Evolutionary conservation across 2,329 filamentous ascomycete genomes (phyloP), one percentile per base, ranked within the genome.

Genomic region (Penicillium sclerotigenum): DNA sequence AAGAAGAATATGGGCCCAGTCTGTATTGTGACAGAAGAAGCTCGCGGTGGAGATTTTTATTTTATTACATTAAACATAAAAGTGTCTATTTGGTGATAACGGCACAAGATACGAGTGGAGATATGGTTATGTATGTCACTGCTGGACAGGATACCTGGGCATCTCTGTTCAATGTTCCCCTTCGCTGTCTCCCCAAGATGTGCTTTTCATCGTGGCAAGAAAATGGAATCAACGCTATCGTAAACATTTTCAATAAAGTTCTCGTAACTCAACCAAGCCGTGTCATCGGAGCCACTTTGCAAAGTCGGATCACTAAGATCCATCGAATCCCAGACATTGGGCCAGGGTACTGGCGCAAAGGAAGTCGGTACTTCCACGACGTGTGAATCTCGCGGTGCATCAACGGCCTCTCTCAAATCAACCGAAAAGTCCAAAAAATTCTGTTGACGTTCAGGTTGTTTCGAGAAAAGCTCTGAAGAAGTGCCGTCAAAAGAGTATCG

Each of bases 191-290:
- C 2, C 13, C 31, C 8, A 4, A 9, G 9, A 18, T 13, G 3
- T 14, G 2, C 11, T 20, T n/a, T 9, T 55, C 38, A 59, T 16
- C 54, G 51, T n/a, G 55, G 40, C 20, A 62, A 51, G 46, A 68
- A 59, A 34, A 65, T 62, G 22, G 57, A 59, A 37, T 68, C 62
- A n/a, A 59, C 59, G 54, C 52, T 65, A 26, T 64, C 62, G 47
- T 68, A 65, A 29, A 67, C 54, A 49, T 67, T 68, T 1, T 62
- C 66, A 9, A 71, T 63, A 37, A 71, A 70, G 24, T 54, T 66
- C 37, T 67, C 63, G 46, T 70, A 70, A 28, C 61, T 68, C 28
- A 60, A 41, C 68, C 68, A 71, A 1, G 67, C 63, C 26, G 56
- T 57, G 47, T 67, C 59, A 45, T 62, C 52, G 10, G 47, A 41